Base-by-base conservation (phyloP, 2,329 filamentous ascomycete species). In the Phaeoacremonium minimum region DNA sequence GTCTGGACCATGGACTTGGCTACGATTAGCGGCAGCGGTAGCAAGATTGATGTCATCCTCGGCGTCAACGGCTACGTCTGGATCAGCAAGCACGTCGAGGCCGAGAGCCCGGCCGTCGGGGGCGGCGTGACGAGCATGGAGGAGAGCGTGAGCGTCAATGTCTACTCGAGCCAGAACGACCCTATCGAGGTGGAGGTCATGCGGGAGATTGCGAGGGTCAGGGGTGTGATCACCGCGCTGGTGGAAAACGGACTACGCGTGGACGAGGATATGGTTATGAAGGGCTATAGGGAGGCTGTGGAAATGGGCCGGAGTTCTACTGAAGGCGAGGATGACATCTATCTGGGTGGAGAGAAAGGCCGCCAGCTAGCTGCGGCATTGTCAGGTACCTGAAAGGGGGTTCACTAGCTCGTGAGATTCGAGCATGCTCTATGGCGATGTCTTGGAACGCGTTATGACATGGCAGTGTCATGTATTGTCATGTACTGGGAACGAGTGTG, bases 51-150 rank as follows among this genome's bases (percentile, higher is more conserved):
- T 55, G 80, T 97, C 7, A 76, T 95, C 35, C 71, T 98, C 1
- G 93, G 93, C 3, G 93, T 98, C 28, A 98, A 98, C 53, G 93
- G 93, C 1, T 97, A 94, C 57, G 89, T 97, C 40, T 98, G 88
- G 85, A 90, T 97, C 53, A 83, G 83, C 61, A 90, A 87, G 66
- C 88, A 95, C 51, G 67, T 85, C 7, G 81, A 86, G 47, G 75
- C 73, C 22, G 71, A 73, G n/a, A 61, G 63, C 5, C 52, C 61
- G 28, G 55, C 61, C 28, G 65, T 73, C 30, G 64, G 67, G n/a
- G 58, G 61, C n/a, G 55, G 79, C 67, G 87, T 96, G 52, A 95
- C 88, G 36, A 77, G 86, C 46, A 75, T 96, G 58, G 93, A 97
- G 59, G 93, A 98, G 64, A 81, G 72, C 48, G 85, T 93, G 15